Conservation (phyloP, 371 early-diverging fungal species). For the Cladochytrium tenue region DNA sequence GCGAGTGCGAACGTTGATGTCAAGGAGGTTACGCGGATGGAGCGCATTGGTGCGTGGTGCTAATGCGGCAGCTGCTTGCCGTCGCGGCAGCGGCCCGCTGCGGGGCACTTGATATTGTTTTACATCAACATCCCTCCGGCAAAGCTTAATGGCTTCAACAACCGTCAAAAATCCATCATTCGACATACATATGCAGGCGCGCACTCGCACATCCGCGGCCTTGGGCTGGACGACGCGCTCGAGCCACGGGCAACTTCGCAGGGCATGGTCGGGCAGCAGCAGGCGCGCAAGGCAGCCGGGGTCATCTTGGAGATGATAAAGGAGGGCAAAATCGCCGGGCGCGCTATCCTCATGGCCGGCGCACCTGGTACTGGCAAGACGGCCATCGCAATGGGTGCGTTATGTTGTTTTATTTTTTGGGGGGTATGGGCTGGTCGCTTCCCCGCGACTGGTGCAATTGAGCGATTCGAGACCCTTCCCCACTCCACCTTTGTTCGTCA, state of each 20-base stretch:
- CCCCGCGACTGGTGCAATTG: too few species aligned
- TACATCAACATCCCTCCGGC: too few species aligned
- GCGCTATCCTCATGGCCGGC: slow-evolving; percentile 66
- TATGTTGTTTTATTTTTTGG: slow-evolving; percentile 1
- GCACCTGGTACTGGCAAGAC: slow-evolving; percentile 70
- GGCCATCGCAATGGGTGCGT: slow-evolving; percentile 61
- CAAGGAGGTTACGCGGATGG: slow-evolving; percentile 46
- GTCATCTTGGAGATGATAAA: slow-evolving; percentile 62
- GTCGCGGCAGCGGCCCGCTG: not conserved
- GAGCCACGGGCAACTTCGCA: slow-evolving; percentile 83
- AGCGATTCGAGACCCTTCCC: too few species aligned
- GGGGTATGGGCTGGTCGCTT: not conserved
- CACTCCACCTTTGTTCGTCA: too few species aligned
- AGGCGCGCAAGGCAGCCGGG: slow-evolving; percentile 95
- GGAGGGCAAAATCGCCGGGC: slow-evolving; percentile 59
- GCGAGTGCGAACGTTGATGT: not conserved
- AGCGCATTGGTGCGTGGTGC: slow-evolving; percentile 40
- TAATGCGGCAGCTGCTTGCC: not conserved
- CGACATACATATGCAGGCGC: too few species aligned
- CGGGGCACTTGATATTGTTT: too few species aligned
- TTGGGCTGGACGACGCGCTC: slow-evolving; percentile 81
- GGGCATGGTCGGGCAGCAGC: slow-evolving; percentile 96
- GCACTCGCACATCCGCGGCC: slow-evolving; percentile 87
- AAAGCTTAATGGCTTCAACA: too few species aligned
- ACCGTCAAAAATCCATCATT: too few species aligned